These are phyloP conservation scores for Deuterostichococcus epilithicus DNA, from an alignment of 139 green algal species.

Conservation along the genomic window DNA sequence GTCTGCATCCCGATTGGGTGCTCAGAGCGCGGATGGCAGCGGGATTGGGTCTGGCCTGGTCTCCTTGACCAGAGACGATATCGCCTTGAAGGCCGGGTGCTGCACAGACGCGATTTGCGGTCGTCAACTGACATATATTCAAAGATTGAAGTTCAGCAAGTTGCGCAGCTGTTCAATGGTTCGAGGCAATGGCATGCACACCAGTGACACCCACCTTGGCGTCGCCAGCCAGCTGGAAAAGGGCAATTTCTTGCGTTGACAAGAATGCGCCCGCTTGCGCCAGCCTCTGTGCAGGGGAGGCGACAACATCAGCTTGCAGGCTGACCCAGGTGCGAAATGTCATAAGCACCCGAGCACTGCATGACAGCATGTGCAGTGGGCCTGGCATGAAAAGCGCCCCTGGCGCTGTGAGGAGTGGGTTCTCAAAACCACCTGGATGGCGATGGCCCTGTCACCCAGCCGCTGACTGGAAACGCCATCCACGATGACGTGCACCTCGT, in stretches of 20 bases:
- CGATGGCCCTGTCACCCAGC: constrained; percentile 55
- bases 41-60: constrained; percentile 29
- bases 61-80: constrained; percentile 61
- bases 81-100: constrained; percentile 69
- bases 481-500: constrained; percentile 76
- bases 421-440: constrained; percentile 37
- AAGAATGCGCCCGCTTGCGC: constrained; percentile 34
- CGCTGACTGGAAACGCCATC: constrained; percentile 75
- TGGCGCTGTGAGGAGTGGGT: neutral
- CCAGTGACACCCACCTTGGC: constrained; percentile 33
- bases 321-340: neutral
- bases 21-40: neutral
- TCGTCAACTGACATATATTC: too few relatives aligned
- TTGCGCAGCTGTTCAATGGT: neutral
- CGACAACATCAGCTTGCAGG: neutral
- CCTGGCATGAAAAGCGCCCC: too few relatives aligned
- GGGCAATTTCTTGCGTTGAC: constrained; percentile 31
- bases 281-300: constrained; percentile 27
- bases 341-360: too few relatives aligned
- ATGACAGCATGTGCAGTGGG: too few relatives aligned
- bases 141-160: neutral
- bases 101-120: constrained; percentile 5
- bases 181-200: neutral
- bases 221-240: constrained; percentile 70
- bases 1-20: too few relatives aligned